phyloP scores from a whole-genome alignment of 805 yeast genomes.

The Grigorovia transvaalensis region DNA sequence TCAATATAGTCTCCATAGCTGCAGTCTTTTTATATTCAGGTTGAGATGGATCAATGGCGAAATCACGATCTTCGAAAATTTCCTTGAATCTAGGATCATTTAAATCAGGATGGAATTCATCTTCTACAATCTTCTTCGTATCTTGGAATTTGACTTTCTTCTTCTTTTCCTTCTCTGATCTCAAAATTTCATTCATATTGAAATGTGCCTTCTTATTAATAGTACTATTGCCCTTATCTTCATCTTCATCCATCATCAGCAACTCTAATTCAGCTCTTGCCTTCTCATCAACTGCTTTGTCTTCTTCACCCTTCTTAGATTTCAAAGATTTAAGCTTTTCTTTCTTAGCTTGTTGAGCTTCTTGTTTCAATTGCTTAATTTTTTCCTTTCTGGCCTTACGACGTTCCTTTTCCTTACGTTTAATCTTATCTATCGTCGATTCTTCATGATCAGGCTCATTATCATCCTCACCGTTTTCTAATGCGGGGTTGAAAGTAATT shows the following conservation, averaged over 20 bases:
- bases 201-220: slow-evolving; percentile 49
- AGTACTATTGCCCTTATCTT: slow-evolving; percentile 28
- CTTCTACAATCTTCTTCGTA: slow-evolving; percentile 42
- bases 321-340: slow-evolving; percentile 29
- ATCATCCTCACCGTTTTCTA: slow-evolving; percentile 32
- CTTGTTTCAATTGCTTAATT: slow-evolving; percentile 48
- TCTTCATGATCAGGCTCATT: slow-evolving; percentile 42
- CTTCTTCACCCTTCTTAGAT: slow-evolving; percentile 14
- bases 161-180: slow-evolving; percentile 56
- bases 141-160: slow-evolving; percentile 39
- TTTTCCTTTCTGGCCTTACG: slow-evolving; percentile 74
- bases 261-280: slow-evolving; percentile 64
- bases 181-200: slow-evolving; percentile 65
- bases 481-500: slow-evolving; percentile 87
- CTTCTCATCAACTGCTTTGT: slow-evolving; percentile 30
- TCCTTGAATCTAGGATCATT: slow-evolving; percentile 79
- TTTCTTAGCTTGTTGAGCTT: slow-evolving; percentile 42
- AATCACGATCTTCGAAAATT: slow-evolving; percentile 74
- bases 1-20: slow-evolving; percentile 74
- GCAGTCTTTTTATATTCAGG: slow-evolving; percentile 84
- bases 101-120: slow-evolving; percentile 56
- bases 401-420: slow-evolving; percentile 87
- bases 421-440: slow-evolving; percentile 67
- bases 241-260: slow-evolving; percentile 39
- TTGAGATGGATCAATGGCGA: slow-evolving; percentile 86